phyloP scores from a whole-genome alignment of 306 rosid species.

The Crataegus laevigata region DNA sequence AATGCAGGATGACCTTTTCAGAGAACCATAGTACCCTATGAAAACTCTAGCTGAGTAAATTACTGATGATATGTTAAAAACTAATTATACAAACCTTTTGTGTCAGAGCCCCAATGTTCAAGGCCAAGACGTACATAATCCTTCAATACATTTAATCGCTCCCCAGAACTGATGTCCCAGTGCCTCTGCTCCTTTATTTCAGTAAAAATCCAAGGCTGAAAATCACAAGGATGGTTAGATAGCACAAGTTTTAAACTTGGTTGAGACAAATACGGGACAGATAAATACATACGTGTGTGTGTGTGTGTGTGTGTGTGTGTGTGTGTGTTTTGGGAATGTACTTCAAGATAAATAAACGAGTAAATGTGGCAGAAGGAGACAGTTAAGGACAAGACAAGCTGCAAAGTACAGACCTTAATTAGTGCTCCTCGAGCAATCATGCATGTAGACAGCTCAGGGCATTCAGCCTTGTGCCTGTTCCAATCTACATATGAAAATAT shows the following conservation, averaged over 20 bases:
- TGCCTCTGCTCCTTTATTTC: conserved; percentile 94
- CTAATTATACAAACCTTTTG: conserved; percentile 55
- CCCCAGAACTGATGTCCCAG: conserved; percentile 94
- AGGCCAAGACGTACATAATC: conserved; percentile 80
- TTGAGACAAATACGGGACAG: not conserved
- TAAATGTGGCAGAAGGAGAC: not conserved
- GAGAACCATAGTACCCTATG: no score
- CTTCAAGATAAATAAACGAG: not conserved
- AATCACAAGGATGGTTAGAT: conserved; percentile 15
- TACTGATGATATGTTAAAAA: not conserved
- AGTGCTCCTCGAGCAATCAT: conserved; percentile 93
- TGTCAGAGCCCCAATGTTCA: conserved; percentile 92
- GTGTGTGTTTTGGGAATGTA: not conserved
- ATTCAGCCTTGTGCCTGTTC: conserved; percentile 61
- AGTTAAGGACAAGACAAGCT: not conserved
- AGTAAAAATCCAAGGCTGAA: conserved; percentile 92
- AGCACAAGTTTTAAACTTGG: not conserved
- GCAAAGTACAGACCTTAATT: conserved; percentile 51
- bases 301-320: not conserved
- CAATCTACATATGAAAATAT: conserved; percentile 71
- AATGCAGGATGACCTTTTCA: no score
- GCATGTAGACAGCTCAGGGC: conserved; percentile 73
- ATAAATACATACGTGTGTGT: not conserved
- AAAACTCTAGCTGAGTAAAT: not conserved
- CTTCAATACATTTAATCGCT: conserved; percentile 67